Evolutionary conservation across 2,329 filamentous ascomycete genomes (phyloP), one percentile per base, ranked within the genome.

Genomic region (Paecilomyces sp.): DNA sequence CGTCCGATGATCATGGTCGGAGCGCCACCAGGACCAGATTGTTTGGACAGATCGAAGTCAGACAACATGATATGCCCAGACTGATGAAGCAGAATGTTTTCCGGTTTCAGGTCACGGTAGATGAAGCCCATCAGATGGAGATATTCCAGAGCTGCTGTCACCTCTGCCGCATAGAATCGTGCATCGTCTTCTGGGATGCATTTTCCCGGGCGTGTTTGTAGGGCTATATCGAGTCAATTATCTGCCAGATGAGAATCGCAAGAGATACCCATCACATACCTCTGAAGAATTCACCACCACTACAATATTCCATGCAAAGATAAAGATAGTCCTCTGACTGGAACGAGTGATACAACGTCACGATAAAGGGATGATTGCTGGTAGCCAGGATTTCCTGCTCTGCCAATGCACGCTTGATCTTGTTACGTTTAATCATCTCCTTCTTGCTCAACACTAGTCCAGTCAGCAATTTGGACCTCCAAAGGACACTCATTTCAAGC

Each of bases 401-500:
- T 41, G 94, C 94, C 67, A 99, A 82, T 13, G 94, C 94, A 72
- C 94, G 87, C 84, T 99, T 99, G 80, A 99, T 99, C 84, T 99
- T 99, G 82, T 99, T 99, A 60, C 94, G 89, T 81, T 99, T 99
- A 77, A 99, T 99, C 94, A 99, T 99, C 77, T 99, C 94, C 82
- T 97, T 97, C 79, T 99, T 99, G 83, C 92, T 97, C 76, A 99
- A 75, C 5, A 99, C 94, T 97, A 72, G 15, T 54, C 57, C 57
- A 58, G 74, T 83, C 68, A 83, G 77, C 68, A 54, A 63, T 36
- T 25, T 34, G 24, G 22, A 7, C 25, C 34, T 36, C 12, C 30
- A 58, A 61, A 74, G n/a, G 7, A 22, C 41, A 15, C n/a, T 47
- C n/a, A 8, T 15, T 18, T 8, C 7, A 47, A 47, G 41, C 9